phyloP scores from a whole-genome alignment of 2,329 filamentous ascomycete genomes.

The Xylariaceae sp. region DNA sequence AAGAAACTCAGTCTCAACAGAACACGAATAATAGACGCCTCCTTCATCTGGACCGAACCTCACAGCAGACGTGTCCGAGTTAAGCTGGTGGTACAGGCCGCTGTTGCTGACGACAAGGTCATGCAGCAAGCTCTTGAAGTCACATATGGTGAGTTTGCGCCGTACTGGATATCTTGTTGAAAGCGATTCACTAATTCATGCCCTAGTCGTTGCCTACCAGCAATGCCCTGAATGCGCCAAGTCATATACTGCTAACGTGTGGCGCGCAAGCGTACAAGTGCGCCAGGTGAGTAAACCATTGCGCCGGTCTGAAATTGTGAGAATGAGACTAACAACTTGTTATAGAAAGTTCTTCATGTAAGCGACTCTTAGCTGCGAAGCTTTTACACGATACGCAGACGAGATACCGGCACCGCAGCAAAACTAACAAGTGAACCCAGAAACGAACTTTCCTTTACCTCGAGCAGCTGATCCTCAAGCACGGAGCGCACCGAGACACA shows the following conservation, averaged over 20 bases:
- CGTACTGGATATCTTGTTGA: background rate
- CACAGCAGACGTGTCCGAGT: constrained; percentile 89
- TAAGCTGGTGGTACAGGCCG: constrained; percentile 86
- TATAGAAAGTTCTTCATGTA: constrained; percentile 71
- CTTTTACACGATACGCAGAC: background rate
- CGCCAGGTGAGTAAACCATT: constrained; percentile 51
- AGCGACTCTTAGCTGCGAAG: background rate
- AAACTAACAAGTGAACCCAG: constrained; percentile 7
- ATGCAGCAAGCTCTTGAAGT: constrained; percentile 96
- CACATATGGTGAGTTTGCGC: constrained; percentile 52
- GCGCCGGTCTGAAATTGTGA: background rate
- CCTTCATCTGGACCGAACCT: constrained; percentile 97
- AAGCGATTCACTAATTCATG: background rate
- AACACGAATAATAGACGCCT: constrained; percentile 90
- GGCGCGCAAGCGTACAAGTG: constrained; percentile 89
- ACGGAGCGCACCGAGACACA: constrained; percentile 82
- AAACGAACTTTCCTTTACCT: constrained; percentile 71
- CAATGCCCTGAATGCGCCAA: constrained; percentile 95
- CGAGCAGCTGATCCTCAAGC: constrained; percentile 94
- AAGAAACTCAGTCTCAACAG: constrained; percentile 81
- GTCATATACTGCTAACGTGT: constrained; percentile 94
- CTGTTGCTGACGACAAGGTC: constrained; percentile 56
- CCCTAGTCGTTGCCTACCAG: constrained; percentile 68
- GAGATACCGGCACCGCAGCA: background rate
- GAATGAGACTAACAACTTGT: constrained; percentile 5